A percentile compares a stretch with the other conserved stretches of the same genome.
These are phyloP conservation scores for Panellus pusillus DNA, from an alignment of 768 basidiomycete species.

Conservation along the genomic window DNA sequence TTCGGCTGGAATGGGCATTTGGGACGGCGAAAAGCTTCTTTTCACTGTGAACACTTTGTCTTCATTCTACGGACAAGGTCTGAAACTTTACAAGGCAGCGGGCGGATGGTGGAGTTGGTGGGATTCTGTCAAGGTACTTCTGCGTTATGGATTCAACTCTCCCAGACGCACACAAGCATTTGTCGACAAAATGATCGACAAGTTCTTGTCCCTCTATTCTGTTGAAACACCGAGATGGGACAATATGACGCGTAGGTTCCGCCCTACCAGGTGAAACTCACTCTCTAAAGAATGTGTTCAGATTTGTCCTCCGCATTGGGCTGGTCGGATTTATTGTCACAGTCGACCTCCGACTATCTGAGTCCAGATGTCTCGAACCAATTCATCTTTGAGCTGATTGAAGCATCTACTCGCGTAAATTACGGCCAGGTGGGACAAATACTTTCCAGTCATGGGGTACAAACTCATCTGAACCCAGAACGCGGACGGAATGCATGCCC, in stretches of 20 bases:
- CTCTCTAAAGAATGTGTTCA: too few species aligned
- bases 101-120: conserved; percentile 60
- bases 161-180: conserved; percentile 56
- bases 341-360: conserved; percentile 60
- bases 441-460: neutral
- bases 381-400: conserved; percentile 74
- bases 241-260: conserved; percentile 38
- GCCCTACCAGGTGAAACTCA: too few species aligned
- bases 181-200: conserved; percentile 53
- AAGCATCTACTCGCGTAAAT: conserved; percentile 80
- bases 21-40: conserved; percentile 79
- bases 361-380: conserved; percentile 49
- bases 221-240: conserved; percentile 59
- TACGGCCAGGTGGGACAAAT: conserved; percentile 63
- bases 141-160: conserved; percentile 72
- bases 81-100: conserved; percentile 2
- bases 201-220: conserved; percentile 57
- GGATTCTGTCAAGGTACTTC: conserved; percentile 71
- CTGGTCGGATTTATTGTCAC: conserved; percentile 49
- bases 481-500: conserved; percentile 68
- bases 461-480: conserved; percentile 42
- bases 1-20: conserved; percentile 63
- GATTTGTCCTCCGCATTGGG: conserved; percentile 53
- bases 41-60: conserved; percentile 49
- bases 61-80: neutral